Evolutionary conservation across 306 rosid species (phyloP), one percentile per base, ranked within the genome.

Genomic region (Pachyrhizus erosus): DNA sequence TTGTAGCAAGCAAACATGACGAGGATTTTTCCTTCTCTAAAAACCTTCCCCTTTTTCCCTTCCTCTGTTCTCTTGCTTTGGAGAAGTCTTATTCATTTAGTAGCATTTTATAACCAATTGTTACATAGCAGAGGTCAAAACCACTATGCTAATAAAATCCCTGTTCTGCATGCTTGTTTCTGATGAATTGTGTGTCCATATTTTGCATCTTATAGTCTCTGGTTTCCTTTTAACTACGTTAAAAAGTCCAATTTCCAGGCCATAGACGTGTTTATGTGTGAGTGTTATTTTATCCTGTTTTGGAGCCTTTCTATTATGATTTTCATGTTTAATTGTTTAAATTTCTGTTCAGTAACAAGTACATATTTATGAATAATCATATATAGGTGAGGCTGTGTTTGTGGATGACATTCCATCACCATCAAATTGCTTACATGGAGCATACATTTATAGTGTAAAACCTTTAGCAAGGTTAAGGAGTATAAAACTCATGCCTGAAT

Each of bases 351-450:
- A 9, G 67, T 82, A 82, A 43, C 78, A 58, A 18, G 20, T 57
- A 49, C 66, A 37, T 80, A 40, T 49, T 65, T 79, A 67, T 79
- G 71, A 64, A 80, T 85, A 84, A 86, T 70, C 70, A 10, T 85
- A 43, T 82, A 24, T 79, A 96, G 99, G 99, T 24, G 99, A 96
- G 88, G 98, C 99, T 84, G 87, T 96, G 27, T 96, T 70, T 74
- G 96, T 93, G 80, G 96, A 93, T 76, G 99, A 96, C 87, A 93
- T 96, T 83, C 98, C 98, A 21, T 89, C 99, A 34, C 98, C 98
- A 3, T 17, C 69, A 74, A 86, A 91, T 89, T 96, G 99, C 87
- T 84, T 91, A 7, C 74, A 93, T 52, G 99, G 98, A 65, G 89
- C 98, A 40, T 89, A 85, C 74, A 80, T 96, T 75, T 91, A 85